A percentile compares a stretch with the other conserved stretches of the same genome.
Conservation (phyloP, 768 basidiomycete species). For the Gloeopeniophorella convolvens region DNA sequence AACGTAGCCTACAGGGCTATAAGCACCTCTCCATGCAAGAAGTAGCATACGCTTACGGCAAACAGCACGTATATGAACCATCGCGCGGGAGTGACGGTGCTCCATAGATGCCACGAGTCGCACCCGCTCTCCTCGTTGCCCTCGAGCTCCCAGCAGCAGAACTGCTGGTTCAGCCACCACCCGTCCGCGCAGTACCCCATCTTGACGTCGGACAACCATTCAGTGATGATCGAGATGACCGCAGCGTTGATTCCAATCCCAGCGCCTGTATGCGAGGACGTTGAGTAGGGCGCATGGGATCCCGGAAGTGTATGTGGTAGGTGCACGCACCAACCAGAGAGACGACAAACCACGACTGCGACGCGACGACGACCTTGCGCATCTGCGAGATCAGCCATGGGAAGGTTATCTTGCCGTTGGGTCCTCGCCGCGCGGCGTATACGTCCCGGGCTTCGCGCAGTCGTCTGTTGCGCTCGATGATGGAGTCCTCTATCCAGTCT, state of each 20-base stretch:
- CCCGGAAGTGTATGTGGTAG: not conserved
- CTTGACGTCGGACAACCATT: conserved; percentile 97
- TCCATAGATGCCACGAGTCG: conserved; percentile 91
- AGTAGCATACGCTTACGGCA: conserved; percentile 53
- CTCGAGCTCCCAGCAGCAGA: conserved; percentile 97
- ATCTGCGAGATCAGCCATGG: conserved; percentile 59
- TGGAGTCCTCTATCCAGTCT: conserved; percentile 98
- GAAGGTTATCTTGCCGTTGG: conserved; percentile 44
- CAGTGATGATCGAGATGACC: conserved; percentile 88
- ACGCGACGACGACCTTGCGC: conserved; percentile 54
- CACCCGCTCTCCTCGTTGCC: conserved; percentile 73
- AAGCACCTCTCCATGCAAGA: not conserved
- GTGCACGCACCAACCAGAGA: conserved; percentile 73
- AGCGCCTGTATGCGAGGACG: conserved; percentile 47
- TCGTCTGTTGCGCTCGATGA: conserved; percentile 79
- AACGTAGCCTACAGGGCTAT: conserved; percentile 55
- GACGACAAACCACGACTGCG: conserved; percentile 90
- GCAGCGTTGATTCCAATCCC: conserved; percentile 94
- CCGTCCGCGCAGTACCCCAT: conserved; percentile 95
- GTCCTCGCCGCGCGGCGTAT: conserved; percentile 37
- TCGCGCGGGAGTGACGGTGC: conserved; percentile 56
- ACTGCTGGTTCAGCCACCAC: conserved; percentile 98
- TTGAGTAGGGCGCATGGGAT: not conserved
- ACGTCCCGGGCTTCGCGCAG: conserved; percentile 50
- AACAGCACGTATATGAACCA: conserved; percentile 87